These are phyloP conservation scores for Diutina mesorugosa DNA, from an alignment of 1,139 yeast genomes.

Conservation along the genomic window DNA sequence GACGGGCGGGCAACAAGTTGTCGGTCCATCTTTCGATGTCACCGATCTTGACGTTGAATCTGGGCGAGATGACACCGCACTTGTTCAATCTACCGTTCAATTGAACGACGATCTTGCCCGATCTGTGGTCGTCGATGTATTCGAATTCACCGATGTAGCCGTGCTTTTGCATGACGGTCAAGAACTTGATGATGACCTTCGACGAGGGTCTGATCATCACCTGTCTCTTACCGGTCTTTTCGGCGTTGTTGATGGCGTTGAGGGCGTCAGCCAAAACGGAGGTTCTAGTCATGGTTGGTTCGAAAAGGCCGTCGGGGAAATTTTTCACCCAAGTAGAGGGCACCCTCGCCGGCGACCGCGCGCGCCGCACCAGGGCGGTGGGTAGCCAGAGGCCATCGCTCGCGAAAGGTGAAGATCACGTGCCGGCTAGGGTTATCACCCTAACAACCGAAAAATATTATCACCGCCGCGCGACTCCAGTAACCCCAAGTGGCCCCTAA, in stretches of 20 bases:
- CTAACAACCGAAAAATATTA: too few relatives aligned
- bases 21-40: constrained; percentile 98
- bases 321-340: background rate
- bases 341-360: background rate
- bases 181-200: constrained; percentile 93
- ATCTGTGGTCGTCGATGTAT: constrained; percentile 98
- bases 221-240: constrained; percentile 99
- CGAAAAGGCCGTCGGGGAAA: background rate
- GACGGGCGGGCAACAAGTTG: constrained; percentile 96
- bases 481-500: too few relatives aligned
- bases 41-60: constrained; percentile 88
- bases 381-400: too few relatives aligned
- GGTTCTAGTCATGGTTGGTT: constrained; percentile 14
- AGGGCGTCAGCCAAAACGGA: constrained; percentile 99
- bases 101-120: constrained; percentile 95
- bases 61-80: constrained; percentile 97
- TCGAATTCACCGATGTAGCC: constrained; percentile 95
- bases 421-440: too few relatives aligned
- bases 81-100: constrained; percentile 97
- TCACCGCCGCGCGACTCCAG: too few relatives aligned
- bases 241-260: constrained; percentile 97
- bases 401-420: too few relatives aligned
- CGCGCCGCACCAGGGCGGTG: background rate
- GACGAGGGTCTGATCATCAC: constrained; percentile 98
- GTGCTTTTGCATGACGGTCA: constrained; percentile 96